Evolutionary conservation across 345 rosid genomes (phyloP).

Genomic region (Clarkia xantiana): DNA sequence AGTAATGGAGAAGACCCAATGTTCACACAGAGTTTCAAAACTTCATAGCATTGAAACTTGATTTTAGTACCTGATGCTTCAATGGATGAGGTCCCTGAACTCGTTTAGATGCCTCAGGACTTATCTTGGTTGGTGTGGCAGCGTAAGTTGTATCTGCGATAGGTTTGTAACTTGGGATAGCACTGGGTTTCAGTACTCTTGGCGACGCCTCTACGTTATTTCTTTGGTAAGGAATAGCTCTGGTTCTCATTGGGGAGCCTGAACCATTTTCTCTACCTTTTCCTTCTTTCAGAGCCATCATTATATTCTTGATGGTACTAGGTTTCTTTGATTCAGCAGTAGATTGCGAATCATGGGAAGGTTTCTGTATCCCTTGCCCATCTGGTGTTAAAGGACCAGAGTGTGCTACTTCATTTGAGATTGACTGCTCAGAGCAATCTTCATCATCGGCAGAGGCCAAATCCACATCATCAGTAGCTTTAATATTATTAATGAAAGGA

Average conservation of each 20-base stretch:
- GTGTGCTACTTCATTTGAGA: slow-evolving; percentile 30
- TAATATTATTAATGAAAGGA: slow-evolving; percentile 20
- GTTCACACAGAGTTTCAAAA: too few species aligned
- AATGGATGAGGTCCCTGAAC: slow-evolving; percentile 36
- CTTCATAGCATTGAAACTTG: too few species aligned
- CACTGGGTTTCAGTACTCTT: slow-evolving; percentile 48
- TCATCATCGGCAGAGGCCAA: slow-evolving; percentile 49
- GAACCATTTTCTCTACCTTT: slow-evolving; percentile 76
- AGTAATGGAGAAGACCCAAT: too few species aligned
- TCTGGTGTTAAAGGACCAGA: slow-evolving; percentile 27
- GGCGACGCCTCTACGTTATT: slow-evolving; percentile 42
- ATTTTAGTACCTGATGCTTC: slow-evolving; percentile 54
- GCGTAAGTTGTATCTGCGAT: slow-evolving; percentile 23
- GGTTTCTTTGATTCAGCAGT: slow-evolving; percentile 59
- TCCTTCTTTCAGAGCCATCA: slow-evolving; percentile 93
- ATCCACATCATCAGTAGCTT: slow-evolving; percentile 40
- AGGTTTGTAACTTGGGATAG: slow-evolving; percentile 36
- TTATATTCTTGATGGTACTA: slow-evolving; percentile 64
- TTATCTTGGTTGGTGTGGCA: slow-evolving; percentile 29
- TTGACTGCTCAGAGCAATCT: slow-evolving; percentile 33
- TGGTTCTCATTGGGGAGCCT: slow-evolving; percentile 61
- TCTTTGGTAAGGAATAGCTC: slow-evolving; percentile 32
- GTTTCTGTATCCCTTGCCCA: slow-evolving; percentile 30
- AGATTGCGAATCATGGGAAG: slow-evolving; percentile 27
- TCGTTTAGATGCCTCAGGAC: slow-evolving; percentile 37